Evolutionary conservation across 176 grass and related monocot species (phyloP).

Genomic region (Musa schizocarpa): DNA sequence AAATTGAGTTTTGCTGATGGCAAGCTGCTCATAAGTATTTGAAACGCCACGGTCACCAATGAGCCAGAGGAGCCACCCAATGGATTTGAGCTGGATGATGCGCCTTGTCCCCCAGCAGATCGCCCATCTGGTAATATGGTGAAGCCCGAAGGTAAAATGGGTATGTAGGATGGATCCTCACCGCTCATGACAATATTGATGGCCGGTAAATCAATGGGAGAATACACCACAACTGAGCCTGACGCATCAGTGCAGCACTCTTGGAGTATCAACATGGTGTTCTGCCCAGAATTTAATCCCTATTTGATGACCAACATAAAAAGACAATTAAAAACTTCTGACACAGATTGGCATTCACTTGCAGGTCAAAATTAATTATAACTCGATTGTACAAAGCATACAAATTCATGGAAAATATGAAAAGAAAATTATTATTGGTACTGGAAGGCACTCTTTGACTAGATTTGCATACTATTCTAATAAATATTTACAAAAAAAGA

Average conservation of each 20-base stretch:
- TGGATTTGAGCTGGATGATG: slow-evolving; percentile 32
- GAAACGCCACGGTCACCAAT: slow-evolving; percentile 65
- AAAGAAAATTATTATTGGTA: background rate
- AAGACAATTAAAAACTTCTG: background rate
- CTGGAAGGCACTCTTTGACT: no score
- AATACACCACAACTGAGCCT: slow-evolving; percentile 60
- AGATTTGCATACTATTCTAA: no score
- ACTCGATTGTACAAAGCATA: no score
- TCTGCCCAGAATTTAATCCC: slow-evolving; percentile 53
- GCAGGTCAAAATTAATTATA: background rate
- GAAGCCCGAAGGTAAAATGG: slow-evolving; percentile 39
- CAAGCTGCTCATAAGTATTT: slow-evolving; percentile 71
- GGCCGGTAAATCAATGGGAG: slow-evolving; percentile 55
- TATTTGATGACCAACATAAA: slow-evolving; percentile 8
- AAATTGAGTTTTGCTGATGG: slow-evolving; percentile 64
- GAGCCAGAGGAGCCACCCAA: slow-evolving; percentile 21
- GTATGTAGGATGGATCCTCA: slow-evolving; percentile 36
- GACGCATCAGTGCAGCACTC: slow-evolving; percentile 85
- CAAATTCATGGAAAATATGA: background rate
- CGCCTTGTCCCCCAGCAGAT: background rate
- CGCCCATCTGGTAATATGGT: slow-evolving; percentile 68
- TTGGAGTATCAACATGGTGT: slow-evolving; percentile 79
- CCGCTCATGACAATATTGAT: slow-evolving; percentile 90
- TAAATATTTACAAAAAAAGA: no score
- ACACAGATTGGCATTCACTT: slow-evolving; percentile 2